Evolutionary conservation across 768 basidiomycete species (phyloP), one percentile per base, ranked within the genome.

Genomic region (Tricholomella constricta): DNA sequence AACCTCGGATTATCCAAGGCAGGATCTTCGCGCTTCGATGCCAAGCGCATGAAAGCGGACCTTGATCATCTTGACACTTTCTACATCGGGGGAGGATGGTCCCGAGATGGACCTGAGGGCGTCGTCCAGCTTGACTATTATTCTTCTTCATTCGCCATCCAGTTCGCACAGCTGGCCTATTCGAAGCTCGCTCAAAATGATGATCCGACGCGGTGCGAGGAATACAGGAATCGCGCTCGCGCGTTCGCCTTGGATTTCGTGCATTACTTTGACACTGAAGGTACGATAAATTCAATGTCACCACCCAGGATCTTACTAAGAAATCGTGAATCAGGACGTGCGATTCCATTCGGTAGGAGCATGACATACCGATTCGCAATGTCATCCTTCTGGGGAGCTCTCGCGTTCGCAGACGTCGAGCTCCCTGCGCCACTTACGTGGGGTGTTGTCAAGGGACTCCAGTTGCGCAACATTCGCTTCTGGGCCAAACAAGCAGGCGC

Each of bases 351-450:
- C 59, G 89, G 88, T 7, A 71, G 89, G 45, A 88, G 86, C 56
- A 76, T 89, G 72, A 85, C 85, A 4, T 90, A 90, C 63, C 80
- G 89, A 38, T 89, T 87, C 63, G 88, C 88, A n/a, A 85, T 88
- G 86, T 83, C 87, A 12, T 83, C 88, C 5, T 88, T 89, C 67
- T 89, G 88, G 81, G 84, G 85, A 10, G 86, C 86, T 4, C 63
- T 89, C 29, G 86, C 86, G 1, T 86, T 87, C 59, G 87, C 88
- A 2, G 82, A 87, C 59, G 77, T 87, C 22, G 80, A 83, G 12
- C 81, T 82, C 22, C 85, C 86, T 25, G 82, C 83, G 0, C 88
- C 88, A 3, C 70, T 89, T 31, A 85, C 81, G 1, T 89, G 86
- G 86, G 88, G 88, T 4, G 81, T 82, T 42, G 70, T 90, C 55